phyloP scores from a whole-genome alignment of 306 rosid species.

The Mucuna pruriens region DNA sequence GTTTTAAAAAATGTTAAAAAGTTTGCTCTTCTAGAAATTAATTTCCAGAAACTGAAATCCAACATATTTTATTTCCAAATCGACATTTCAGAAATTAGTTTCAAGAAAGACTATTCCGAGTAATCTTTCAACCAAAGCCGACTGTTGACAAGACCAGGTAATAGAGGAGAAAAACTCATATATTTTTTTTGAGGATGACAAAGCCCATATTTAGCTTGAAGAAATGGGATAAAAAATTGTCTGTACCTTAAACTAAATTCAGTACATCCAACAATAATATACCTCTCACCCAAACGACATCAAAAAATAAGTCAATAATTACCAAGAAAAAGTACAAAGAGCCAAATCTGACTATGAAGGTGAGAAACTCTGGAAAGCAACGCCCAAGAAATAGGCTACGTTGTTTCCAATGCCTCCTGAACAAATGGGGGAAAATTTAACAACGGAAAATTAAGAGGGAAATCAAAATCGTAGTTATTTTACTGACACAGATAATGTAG shows the following conservation, averaged over 20 bases:
- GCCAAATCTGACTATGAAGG: neutral
- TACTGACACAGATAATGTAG: neutral
- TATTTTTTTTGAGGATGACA: neutral
- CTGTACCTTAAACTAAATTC: neutral
- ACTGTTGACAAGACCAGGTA: neutral
- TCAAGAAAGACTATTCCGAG: neutral
- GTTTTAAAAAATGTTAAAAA: too few species aligned
- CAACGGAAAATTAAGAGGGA: neutral
- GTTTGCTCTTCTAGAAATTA: too few species aligned
- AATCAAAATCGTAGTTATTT: neutral
- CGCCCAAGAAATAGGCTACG: neutral
- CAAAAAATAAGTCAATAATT: neutral
- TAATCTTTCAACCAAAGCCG: neutral
- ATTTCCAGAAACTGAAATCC: too few species aligned
- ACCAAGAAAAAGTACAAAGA: neutral
- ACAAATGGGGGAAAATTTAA: neutral
- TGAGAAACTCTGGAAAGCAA: neutral
- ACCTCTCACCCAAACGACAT: too few species aligned
- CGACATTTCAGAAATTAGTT: too few species aligned
- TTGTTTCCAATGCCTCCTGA: neutral
- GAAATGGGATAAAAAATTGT: neutral
- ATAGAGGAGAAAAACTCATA: neutral
- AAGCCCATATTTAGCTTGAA: neutral
- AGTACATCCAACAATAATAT: neutral
- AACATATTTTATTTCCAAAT: too few species aligned